Evolutionary conservation across 2,329 filamentous ascomycete species (phyloP), one percentile per base, ranked within the genome.

Genomic region (Hymenoscyphus fraxineus): DNA sequence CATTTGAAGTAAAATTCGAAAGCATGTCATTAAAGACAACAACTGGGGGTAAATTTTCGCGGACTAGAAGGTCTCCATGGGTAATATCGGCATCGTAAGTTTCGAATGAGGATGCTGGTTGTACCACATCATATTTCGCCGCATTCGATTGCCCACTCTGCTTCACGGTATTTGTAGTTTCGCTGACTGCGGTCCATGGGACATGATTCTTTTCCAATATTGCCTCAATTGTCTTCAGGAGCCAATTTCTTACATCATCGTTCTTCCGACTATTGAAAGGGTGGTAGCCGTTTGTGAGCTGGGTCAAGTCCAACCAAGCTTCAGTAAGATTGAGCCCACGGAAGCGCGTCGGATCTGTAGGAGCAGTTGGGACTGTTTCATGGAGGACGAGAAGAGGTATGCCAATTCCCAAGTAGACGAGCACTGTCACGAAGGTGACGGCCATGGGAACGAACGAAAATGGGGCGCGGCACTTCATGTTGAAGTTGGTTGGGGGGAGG

Each of bases 241-340:
- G 80, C 82, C 89, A 97, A 40, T 85, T 80, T 66, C 91, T 88
- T 40, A 97, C 88, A 31, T 86, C 80, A 71, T 97, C 93, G 75
- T 97, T 98, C 66, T 85, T 82, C 65, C 83, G 88, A 70, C 90
- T 93, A 78, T 97, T 97, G 80, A 92, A 97, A 0, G 95, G 94
- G 75, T 97, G 95, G 74, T 90, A 95, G 1, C 83, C 82, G 68
- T 82, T 82, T 40, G 90, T 94, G 59, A 99, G 82, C 63, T 82
- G 80, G 66, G 92, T 86, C 39, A 99, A 81, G 74, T 98, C 93
- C 13, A 82, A 78, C 93, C 93, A 98, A 44, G 94, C 92, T 77
- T 96, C 88, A 2, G 88, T 89, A 61, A 98, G 79, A 73, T 97
- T 92, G 72, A 96, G 79, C 19, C 92, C 93, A 9, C 80, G 73